Evolutionary conservation across 805 yeast species (phyloP).

Genomic region (Alloascoidea africana): DNA sequence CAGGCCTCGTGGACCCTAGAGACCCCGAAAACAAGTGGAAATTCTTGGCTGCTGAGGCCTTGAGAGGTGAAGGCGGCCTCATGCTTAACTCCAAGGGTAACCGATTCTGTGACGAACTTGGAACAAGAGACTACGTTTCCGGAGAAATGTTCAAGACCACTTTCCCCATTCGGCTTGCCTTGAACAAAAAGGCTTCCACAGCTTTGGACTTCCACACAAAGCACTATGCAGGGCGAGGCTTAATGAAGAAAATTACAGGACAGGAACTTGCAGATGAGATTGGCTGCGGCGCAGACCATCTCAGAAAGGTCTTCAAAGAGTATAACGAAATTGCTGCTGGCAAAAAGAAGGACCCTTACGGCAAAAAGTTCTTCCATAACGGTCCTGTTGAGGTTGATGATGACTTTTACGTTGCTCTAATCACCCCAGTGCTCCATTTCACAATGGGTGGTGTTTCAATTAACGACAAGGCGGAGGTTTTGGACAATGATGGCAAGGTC

Average conservation of each 20-base stretch:
- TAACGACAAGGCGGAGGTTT: slow-evolving; percentile 26
- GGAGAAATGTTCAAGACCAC: slow-evolving; percentile 34
- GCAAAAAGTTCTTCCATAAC: slow-evolving; percentile 33
- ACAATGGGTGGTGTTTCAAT: slow-evolving; percentile 57
- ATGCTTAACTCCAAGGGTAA: slow-evolving; percentile 35
- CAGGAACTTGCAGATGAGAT: slow-evolving; percentile 27
- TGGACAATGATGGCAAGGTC: slow-evolving; percentile 13
- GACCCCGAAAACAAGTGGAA: slow-evolving; percentile 35
- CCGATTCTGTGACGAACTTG: slow-evolving; percentile 45
- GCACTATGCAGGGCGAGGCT: slow-evolving; percentile 39
- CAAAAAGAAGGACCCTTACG: slow-evolving; percentile 21
- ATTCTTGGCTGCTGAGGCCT: slow-evolving; percentile 49
- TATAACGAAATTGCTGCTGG: slow-evolving; percentile 28
- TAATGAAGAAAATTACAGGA: slow-evolving; percentile 33
- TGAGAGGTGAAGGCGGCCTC: slow-evolving; percentile 53
- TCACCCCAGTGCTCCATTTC: slow-evolving; percentile 45
- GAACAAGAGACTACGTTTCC: slow-evolving; percentile 44
- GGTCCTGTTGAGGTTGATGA: slow-evolving; percentile 24
- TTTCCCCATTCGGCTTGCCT: slow-evolving; percentile 31
- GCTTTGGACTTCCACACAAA: slow-evolving; percentile 34
- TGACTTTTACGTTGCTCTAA: slow-evolving; percentile 32
- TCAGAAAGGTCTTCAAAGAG: slow-evolving; percentile 20
- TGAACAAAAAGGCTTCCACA: slow-evolving; percentile 30
- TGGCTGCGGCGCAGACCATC: slow-evolving; percentile 17
- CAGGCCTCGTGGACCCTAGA: slow-evolving; percentile 41